Conservation (phyloP, 164 flowering plant genomes). For the Taxillus chinensis region DNA sequence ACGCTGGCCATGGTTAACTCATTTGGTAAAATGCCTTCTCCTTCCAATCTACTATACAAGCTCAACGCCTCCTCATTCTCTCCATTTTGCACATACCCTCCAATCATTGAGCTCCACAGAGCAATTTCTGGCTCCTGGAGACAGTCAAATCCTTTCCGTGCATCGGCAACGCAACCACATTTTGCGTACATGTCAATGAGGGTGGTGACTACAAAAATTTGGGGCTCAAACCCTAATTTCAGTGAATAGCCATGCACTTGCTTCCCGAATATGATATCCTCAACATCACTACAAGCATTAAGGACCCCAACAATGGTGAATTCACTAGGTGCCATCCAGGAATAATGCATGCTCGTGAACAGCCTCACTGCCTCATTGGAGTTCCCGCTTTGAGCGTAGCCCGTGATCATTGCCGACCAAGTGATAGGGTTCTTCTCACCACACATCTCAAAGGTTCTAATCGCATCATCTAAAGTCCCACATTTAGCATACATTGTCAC, state of each 20-base stretch:
- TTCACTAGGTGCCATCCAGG: slow-evolving; percentile 55
- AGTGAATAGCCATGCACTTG: slow-evolving; percentile 55
- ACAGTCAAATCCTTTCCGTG: slow-evolving; percentile 58
- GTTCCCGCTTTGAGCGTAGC: slow-evolving; percentile 62
- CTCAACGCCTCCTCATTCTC: slow-evolving; percentile 62
- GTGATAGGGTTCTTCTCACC: slow-evolving; percentile 59
- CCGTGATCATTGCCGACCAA: slow-evolving; percentile 91
- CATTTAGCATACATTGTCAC: slow-evolving; percentile 70
- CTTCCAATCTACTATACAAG: slow-evolving; percentile 59
- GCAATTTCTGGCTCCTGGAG: slow-evolving; percentile 57
- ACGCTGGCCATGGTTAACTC: slow-evolving; percentile 73
- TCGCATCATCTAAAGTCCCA: slow-evolving; percentile 47
- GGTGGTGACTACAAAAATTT: slow-evolving; percentile 53
- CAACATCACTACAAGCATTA: slow-evolving; percentile 61
- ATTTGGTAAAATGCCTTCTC: slow-evolving; percentile 53
- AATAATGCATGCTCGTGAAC: slow-evolving; percentile 52
- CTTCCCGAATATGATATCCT: slow-evolving; percentile 41
- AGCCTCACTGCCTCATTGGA: slow-evolving; percentile 44
- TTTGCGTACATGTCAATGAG: slow-evolving; percentile 87
- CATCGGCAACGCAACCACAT: slow-evolving; percentile 49
- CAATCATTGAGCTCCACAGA: slow-evolving; percentile 84
- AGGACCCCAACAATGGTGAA: slow-evolving; percentile 79
- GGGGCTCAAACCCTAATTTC: slow-evolving; percentile 57
- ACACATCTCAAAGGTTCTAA: slow-evolving; percentile 29
- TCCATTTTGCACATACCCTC: slow-evolving; percentile 74